Base-by-base conservation (phyloP, 305 asterid species). In the Fraxinus greggii region DNA sequence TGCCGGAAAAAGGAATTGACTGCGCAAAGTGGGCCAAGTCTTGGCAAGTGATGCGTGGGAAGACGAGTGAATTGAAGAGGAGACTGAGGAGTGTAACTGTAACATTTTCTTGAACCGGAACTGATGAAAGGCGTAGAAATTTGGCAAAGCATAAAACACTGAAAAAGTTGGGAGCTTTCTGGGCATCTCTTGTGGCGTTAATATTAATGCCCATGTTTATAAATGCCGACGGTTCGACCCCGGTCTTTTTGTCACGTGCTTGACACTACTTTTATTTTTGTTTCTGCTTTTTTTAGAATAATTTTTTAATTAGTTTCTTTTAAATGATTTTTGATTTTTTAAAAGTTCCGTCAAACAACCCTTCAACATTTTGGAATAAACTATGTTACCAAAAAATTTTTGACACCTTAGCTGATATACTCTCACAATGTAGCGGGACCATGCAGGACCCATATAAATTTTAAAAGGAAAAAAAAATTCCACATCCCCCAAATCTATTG, bases 1-100 rank as follows among this genome's bases (percentile, higher is more conserved):
- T 78, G 70, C 84, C 86, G 89, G 91, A 6, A 84, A 88, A 63
- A 42, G 42, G 2, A 84, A 81, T 38, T 56, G 84, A 35, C 82
- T 75, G 74, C 21, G 70, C 23, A 77, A 42, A 72, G n/a, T 77
- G 80, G 78, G 70, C 28, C 45, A 77, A 12, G 76, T 15, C 59
- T 81, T 32, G 65, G 85, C 86, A 51, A 76, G 84, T 40, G 85
- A 77, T 75, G 17, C 33, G n/a, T 81, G 84, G 8, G 81, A 54
- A 45, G 74, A 40, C 74, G 83, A 42, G 83, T 82, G 86, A 48
- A 84, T 21, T 48, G 80, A 10, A 79, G 88, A 83, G 6, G 75
- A 81, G 59, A 80, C 59, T 6, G 83, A 24, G 81, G 87, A 83
- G 9, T 63, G 80, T 1, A 85, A 67, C 95, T 70, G 82, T 1